A percentile compares a stretch with the other conserved stretches of the same genome.
phyloP scores from a whole-genome alignment of 306 rosid species.

The Cucumis cinereus region DNA sequence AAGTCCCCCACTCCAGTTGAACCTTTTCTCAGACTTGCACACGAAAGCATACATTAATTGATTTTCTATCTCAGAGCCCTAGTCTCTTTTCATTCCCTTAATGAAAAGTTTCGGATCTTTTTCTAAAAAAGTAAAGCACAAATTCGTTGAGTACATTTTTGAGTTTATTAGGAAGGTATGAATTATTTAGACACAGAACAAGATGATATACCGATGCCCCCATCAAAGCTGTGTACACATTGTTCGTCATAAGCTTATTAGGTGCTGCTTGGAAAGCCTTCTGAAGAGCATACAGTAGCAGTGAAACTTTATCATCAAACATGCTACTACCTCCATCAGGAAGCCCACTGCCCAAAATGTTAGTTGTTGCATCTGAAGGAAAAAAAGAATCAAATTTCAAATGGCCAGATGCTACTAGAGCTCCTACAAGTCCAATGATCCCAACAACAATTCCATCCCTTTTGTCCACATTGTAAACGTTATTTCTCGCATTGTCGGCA shows the following conservation, averaged over 20 bases:
- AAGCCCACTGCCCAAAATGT: conserved; percentile 54
- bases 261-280: conserved; percentile 95
- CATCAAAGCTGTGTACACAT: conserved; percentile 66
- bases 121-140: neutral
- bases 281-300: conserved; percentile 78
- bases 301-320: conserved; percentile 92
- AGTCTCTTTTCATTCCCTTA: too few species aligned
- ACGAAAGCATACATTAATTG: neutral
- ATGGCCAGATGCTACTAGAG: conserved; percentile 78
- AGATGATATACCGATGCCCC: conserved; percentile 81
- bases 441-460: conserved; percentile 87
- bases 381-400: conserved; percentile 43
- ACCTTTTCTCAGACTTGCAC: neutral
- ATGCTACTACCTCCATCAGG: conserved; percentile 70
- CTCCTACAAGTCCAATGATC: conserved; percentile 73
- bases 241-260: conserved; percentile 70
- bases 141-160: neutral
- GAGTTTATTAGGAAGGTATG: neutral
- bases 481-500: conserved; percentile 90
- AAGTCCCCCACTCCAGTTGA: neutral
- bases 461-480: conserved; percentile 79
- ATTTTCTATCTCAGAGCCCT: too few species aligned
- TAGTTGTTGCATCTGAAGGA: conserved; percentile 44
- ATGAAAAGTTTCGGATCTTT: too few species aligned
- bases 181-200: neutral